Conservation (phyloP, 2,329 filamentous ascomycete genomes). For the Mollisiaceae sp. region DNA sequence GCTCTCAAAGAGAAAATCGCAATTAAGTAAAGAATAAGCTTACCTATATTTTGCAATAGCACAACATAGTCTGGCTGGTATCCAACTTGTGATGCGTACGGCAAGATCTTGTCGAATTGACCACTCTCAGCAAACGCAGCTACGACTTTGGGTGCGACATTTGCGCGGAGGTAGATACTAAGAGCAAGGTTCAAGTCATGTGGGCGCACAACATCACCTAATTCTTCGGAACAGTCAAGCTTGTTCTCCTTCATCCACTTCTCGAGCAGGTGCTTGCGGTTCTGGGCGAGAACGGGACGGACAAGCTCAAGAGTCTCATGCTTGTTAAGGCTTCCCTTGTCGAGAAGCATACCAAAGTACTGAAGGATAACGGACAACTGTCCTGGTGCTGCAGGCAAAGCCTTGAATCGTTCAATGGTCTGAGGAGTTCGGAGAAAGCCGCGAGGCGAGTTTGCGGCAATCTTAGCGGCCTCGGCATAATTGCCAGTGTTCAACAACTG, state of each 20-base stretch:
- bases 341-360: slow-evolving; percentile 96
- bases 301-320: slow-evolving; percentile 95
- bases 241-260: slow-evolving; percentile 99
- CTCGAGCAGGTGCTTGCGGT: slow-evolving; percentile 92
- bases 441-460: slow-evolving; percentile 93
- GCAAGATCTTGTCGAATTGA: slow-evolving; percentile 95
- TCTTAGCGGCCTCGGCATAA: slow-evolving; percentile 89
- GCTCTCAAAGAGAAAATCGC: too few species aligned
- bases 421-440: slow-evolving; percentile 93
- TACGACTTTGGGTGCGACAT: slow-evolving; percentile 91
- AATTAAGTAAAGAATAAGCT: too few species aligned
- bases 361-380: slow-evolving; percentile 94
- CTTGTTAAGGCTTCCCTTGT: slow-evolving; percentile 91
- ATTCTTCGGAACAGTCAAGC: slow-evolving; percentile 92
- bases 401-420: slow-evolving; percentile 96
- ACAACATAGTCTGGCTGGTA: slow-evolving; percentile 97
- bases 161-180: slow-evolving; percentile 87
- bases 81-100: slow-evolving; percentile 82
- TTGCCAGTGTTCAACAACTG: slow-evolving; percentile 80
- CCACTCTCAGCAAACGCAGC: slow-evolving; percentile 94
- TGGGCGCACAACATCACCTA: slow-evolving; percentile 90
- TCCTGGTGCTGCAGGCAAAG: slow-evolving; percentile 76
- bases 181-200: slow-evolving; percentile 90
- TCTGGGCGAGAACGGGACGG: slow-evolving; percentile 88
- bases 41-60: slow-evolving; percentile 89